Base-by-base conservation (phyloP, 2,329 filamentous ascomycete genomes). In the Beauveria brongniartii region DNA sequence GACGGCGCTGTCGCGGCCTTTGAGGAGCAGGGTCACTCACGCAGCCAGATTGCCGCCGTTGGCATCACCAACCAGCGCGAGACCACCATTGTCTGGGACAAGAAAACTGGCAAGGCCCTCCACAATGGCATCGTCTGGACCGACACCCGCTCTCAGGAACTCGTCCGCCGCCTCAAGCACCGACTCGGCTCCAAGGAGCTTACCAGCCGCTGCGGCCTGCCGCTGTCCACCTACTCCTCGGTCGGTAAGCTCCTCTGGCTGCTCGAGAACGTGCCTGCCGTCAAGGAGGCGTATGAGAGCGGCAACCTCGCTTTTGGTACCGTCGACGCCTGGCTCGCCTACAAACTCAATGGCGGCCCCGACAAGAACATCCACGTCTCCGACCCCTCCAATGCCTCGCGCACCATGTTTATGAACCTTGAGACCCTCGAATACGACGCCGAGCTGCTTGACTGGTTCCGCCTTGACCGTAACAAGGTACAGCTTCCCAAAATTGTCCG, bases 391-490 rank as follows among this genome's bases (percentile, higher is more conserved):
- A 94, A 94, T 71, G 90, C 90, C n/a, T 91, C 88, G 3, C 80
- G 90, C 65, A 93, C 90, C 48, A 92, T 92, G 90, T 92, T 94
- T 74, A 90, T 92, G 85, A 90, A 92, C 72, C 80, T 93, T 37
- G 80, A 89, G 68, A 90, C 83, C 1, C 78, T 91, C 50, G 74
- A 91, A 67, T 94, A 93, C 72, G 89, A 91, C 68, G 82, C 89
- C 53, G 80, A 82, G 56, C 80, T 92, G 54, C 77, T 92, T 34
- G 80, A 88, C 52, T 93, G 91, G 77, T 93, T 93, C 76, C 80
- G 83, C 47, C 74, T 93, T 48, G 87, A 92, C 71, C 75, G 77
- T 60, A 82, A 77, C 52, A 92, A 91, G 71, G 75, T 93, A 62
- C 80, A 80, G 54, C 78, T 94, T 41, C 89, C 90, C n/a, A 86